Evolutionary conservation across 257 asterid genomes (phyloP).

Genomic region (Handroanthus guayacan): DNA sequence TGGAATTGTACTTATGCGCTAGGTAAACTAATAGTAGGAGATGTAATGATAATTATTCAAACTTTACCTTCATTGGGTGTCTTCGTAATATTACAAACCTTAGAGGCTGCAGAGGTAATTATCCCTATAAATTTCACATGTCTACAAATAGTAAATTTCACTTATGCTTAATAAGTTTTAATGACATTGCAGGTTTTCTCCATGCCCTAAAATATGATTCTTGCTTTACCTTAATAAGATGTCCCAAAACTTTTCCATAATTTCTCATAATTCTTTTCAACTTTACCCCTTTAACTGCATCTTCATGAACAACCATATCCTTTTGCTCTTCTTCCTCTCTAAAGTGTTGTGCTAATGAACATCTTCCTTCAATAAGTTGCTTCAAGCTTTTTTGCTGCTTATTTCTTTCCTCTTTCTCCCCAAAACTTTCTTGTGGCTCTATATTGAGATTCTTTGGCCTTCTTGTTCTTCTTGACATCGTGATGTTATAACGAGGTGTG

Average conservation of each 20-base stretch:
- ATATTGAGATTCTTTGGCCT: constrained; percentile 40
- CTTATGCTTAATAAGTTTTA: constrained; percentile 38
- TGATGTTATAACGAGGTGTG: constrained; percentile 53
- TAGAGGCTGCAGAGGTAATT: too few species aligned
- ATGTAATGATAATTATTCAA: too few species aligned
- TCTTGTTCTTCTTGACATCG: constrained; percentile 73
- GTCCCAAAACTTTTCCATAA: constrained; percentile 47
- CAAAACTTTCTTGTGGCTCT: constrained; percentile 23
- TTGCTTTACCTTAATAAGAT: constrained; percentile 63
- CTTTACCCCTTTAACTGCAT: constrained; percentile 38
- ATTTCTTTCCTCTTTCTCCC: constrained; percentile 28
- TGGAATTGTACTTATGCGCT: too few species aligned
- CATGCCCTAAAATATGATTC: constrained; percentile 39
- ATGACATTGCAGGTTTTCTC: constrained; percentile 42
- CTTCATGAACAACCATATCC: constrained; percentile 38
- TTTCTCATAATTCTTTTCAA: constrained; percentile 50
- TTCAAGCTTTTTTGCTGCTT: constrained; percentile 51
- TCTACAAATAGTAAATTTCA: background rate
- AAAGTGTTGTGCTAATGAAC: constrained; percentile 56
- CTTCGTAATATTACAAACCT: too few species aligned
- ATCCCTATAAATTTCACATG: background rate
- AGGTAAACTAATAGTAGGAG: too few species aligned
- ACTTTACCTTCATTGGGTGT: too few species aligned
- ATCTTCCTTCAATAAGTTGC: constrained; percentile 49
- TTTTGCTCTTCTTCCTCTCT: constrained; percentile 53